Base-by-base conservation (phyloP, 1,284 basidiomycete species). In the Sporisorium sorghi region DNA sequence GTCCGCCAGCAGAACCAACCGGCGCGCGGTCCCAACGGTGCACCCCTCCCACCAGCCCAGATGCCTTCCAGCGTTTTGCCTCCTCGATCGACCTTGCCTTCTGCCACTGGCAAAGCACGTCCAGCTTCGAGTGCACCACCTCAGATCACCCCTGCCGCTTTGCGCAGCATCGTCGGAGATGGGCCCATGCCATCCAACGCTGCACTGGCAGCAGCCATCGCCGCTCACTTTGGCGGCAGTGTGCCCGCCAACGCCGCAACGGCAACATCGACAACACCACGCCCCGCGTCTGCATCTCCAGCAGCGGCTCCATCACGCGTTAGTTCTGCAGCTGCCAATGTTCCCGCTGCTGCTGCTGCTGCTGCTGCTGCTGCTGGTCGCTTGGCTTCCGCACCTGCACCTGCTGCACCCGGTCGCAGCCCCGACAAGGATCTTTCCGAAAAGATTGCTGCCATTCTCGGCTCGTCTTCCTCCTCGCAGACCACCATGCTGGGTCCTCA, bases 181-280 rank as follows among this genome's bases (percentile, higher is more conserved):
- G 72, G 72, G 0, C 72, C 72, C 12, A 70, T 74, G 72, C 72
- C 72, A 5, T 74, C 72, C 55, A 74, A 74, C 14, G 72, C 72
- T 10, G 65, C 72, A 21, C 32, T 74, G 42, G 72, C 66, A 11
- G 72, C 72, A 33, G 72, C 72, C 5, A 74, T 74, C 24, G 58
- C 58, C 8, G 72, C 72, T 39, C 72, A 74, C 52, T 74, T 74
- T 58, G 72, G 72, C 37, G 66, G 58, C 43, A 74, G 26, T 37
- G 39, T 66, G 17, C 66, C 71, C 21, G 63, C 44, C 21, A 49
- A 46, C 28, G 19, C 59, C 24, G 24, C 55, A 5, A 19, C 71
- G 23, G 24, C 55, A 5, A 19, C 71, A 28, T 12, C 55, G 11
- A 17, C 71, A 33, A 33, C 63, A 26, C n/a, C 64, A 33, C 63